These are phyloP conservation scores for Stagonosporopsis chrysanthemi DNA, from an alignment of 2,329 filamentous ascomycete species.

Conservation along the genomic window DNA sequence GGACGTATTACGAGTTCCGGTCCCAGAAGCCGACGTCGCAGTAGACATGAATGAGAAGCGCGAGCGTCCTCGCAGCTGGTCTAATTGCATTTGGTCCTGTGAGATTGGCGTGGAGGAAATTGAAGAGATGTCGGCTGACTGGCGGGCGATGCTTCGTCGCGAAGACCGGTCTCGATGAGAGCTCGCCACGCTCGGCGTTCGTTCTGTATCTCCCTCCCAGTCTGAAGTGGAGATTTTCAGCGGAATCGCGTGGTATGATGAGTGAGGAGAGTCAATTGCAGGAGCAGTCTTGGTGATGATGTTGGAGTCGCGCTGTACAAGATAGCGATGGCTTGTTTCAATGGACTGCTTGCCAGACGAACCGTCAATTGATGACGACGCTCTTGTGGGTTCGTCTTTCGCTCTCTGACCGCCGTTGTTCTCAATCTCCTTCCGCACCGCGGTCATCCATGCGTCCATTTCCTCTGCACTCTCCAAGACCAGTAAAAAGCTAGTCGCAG, in stretches of 20 bases:
- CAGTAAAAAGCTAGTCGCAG: constrained; percentile 71
- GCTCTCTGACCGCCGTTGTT: constrained; percentile 70
- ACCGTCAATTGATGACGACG: constrained; percentile 41
- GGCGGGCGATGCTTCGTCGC: constrained; percentile 36
- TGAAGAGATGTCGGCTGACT: constrained; percentile 47
- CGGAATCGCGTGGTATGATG: constrained; percentile 40
- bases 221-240: constrained; percentile 42
- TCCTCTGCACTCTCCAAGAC: constrained; percentile 76
- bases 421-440: constrained; percentile 74
- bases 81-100: constrained; percentile 46
- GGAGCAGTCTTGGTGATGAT: constrained; percentile 38
- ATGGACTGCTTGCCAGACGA: constrained; percentile 31
- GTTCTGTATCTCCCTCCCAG: constrained; percentile 41
- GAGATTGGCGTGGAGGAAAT: constrained; percentile 46
- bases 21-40: constrained; percentile 44
- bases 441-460: constrained; percentile 78
- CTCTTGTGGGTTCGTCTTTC: constrained; percentile 38
- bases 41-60: constrained; percentile 49
- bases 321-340: constrained; percentile 49
- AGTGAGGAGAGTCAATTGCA: constrained; percentile 48
- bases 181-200: constrained; percentile 39
- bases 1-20: constrained; percentile 45
- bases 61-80: constrained; percentile 48
- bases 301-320: constrained; percentile 45
- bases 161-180: constrained; percentile 41